Evolutionary conservation across 2,329 filamentous ascomycete genomes (phyloP), one percentile per base, ranked within the genome.

Genomic region (Chalara sp.): DNA sequence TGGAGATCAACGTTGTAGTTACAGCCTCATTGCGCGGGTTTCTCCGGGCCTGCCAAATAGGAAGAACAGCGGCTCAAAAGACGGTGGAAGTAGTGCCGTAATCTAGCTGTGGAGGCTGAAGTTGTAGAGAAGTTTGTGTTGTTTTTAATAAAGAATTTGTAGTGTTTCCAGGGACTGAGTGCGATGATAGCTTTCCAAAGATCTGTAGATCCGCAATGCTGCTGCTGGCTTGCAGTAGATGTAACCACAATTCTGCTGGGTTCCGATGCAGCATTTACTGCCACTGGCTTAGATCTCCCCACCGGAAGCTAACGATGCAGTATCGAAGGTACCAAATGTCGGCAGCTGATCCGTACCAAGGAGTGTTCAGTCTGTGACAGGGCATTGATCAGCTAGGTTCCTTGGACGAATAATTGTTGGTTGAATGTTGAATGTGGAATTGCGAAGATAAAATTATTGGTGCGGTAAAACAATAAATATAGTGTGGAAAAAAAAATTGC

Each of bases 301-400:
- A 58, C 60, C 55, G 53, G 43, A 47, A 33, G 39, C 49, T 40
- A 53, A 54, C 50, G 44, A 37, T n/a, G 35, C 35, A 37, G 8
- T 10, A 37, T 21, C 48, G 51, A 57, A 60, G 55, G 52, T 56
- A 59, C 55, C 53, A 58, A 51, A 54, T 55, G 53, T 59, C 60
- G 63, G 60, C 59, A 62, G 61, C 56, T 63, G 58, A 61, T 61
- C 61, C 58, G 63, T 62, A 54, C 47, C 52, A 40, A 50, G 47
- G 8, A 11, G 48, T 48, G 42, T 54, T 51, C 51, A 55, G 59
- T 61, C 60, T 63, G 53, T 60, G 54, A 54, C 52, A 58, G 55
- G 56, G 56, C 47, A 55, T 47, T 58, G 52, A 58, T 65, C 59
- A 65, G 61, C 56, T 49, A 60, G 47, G 51, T 53, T 56, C 46